Percentiles rank a stretch among this genome's conserved stretches.
phyloP scores from a whole-genome alignment of 148 eudicot species.

The Pouteria glomerata region DNA sequence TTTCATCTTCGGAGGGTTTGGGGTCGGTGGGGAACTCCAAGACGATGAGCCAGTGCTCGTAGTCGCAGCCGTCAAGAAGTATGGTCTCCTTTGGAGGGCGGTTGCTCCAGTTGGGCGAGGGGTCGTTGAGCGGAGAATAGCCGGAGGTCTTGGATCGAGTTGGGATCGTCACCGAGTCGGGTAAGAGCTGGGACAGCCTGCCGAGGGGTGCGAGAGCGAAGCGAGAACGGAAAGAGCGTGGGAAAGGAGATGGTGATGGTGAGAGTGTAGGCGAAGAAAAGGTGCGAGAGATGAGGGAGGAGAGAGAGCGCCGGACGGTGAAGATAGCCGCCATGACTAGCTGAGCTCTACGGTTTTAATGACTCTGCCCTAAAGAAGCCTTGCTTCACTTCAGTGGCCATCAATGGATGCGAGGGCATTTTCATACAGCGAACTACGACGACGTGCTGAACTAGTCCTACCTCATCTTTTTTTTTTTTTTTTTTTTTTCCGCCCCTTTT shows the following conservation, averaged over 20 bases:
- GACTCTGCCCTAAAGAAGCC: no score
- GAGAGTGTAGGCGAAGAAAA: constrained; percentile 11
- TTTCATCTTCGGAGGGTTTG: constrained; percentile 50
- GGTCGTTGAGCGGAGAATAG: constrained; percentile 77
- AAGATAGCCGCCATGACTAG: constrained; percentile 51
- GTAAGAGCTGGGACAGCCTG: constrained; percentile 16
- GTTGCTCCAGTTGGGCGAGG: constrained; percentile 89
- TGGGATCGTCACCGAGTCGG: constrained; percentile 20
- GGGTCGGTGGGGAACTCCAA: constrained; percentile 70
- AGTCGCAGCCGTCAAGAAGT: constrained; percentile 82
- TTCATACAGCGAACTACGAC: no score
- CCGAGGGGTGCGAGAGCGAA: constrained; percentile 26
- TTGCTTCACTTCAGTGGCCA: no score
- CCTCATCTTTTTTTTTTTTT: no score
- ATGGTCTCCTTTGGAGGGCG: constrained; percentile 87
- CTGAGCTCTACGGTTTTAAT: no score
- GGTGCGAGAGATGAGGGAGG: constrained; percentile 36
- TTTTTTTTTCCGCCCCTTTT: no score
- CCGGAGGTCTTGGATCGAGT: constrained; percentile 56
- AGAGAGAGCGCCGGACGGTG: constrained; percentile 54
- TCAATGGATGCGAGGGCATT: no score
- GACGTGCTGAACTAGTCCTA: no score
- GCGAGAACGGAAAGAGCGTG: constrained; percentile 24
- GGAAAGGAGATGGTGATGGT: neutral
- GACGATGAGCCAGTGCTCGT: constrained; percentile 87